phyloP scores from a whole-genome alignment of 805 yeast genomes.

The Zygosaccharomyces bisporus region DNA sequence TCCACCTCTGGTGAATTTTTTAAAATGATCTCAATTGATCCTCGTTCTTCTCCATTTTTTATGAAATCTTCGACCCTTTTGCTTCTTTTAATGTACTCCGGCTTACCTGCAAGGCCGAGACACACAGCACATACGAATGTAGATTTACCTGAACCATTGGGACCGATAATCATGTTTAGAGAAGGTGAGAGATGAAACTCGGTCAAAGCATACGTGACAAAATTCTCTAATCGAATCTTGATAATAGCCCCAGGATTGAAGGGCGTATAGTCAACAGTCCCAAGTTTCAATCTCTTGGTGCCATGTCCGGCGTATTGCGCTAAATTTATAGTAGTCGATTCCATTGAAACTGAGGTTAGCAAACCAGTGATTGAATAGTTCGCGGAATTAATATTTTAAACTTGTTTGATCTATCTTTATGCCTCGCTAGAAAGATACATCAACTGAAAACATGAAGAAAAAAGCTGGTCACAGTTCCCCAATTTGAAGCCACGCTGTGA shows the following conservation, averaged over 20 bases:
- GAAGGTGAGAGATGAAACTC: slow-evolving; percentile 78
- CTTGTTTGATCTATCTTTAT: background rate
- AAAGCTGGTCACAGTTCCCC: background rate
- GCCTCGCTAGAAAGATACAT: too few species aligned
- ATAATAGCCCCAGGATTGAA: slow-evolving; percentile 48
- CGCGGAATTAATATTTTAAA: too few species aligned
- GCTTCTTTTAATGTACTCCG: slow-evolving; percentile 68
- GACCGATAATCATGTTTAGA: slow-evolving; percentile 89
- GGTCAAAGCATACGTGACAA: slow-evolving; percentile 65
- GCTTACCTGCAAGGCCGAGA: slow-evolving; percentile 78
- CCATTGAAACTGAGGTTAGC: too few species aligned
- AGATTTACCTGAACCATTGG: slow-evolving; percentile 94
- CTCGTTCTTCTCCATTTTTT: slow-evolving; percentile 52
- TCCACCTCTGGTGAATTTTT: slow-evolving; percentile 28
- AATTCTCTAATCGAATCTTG: slow-evolving; percentile 55
- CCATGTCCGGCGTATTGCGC: slow-evolving; percentile 1
- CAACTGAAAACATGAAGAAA: too few species aligned
- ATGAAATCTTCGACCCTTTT: slow-evolving; percentile 62
- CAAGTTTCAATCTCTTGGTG: slow-evolving; percentile 19
- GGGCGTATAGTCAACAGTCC: slow-evolving; percentile 16
- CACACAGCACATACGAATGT: slow-evolving; percentile 92
- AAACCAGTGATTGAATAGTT: too few species aligned
- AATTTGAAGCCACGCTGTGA: background rate
- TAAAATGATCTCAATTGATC: slow-evolving; percentile 37
- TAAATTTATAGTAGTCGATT: background rate